These are phyloP conservation scores for Phytophthora fragariaefolia DNA, from an alignment of 352 stramenopile species.

Conservation along the genomic window DNA sequence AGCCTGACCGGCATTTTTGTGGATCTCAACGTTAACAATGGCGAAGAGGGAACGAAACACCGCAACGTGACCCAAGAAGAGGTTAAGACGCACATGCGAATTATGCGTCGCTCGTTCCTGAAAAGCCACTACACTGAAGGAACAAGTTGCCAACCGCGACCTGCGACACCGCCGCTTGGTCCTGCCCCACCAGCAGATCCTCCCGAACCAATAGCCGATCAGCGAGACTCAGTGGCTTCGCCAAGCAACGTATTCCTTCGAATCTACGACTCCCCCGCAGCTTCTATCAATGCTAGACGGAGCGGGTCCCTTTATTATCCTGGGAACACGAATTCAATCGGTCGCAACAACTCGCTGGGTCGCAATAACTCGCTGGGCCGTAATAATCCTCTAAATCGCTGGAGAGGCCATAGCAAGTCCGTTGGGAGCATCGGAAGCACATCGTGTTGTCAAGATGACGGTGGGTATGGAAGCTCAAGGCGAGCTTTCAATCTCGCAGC, in stretches of 20 bases:
- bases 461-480: constrained; percentile 35
- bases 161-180: constrained; percentile 19
- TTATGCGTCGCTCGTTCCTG: constrained; percentile 76
- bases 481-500: constrained; percentile 62
- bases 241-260: constrained; percentile 68
- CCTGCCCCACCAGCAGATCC: constrained; percentile 1
- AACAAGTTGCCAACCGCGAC: constrained; percentile 22
- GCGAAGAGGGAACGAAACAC: constrained; percentile 25
- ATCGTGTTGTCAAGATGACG: constrained; percentile 35
- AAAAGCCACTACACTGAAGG: constrained; percentile 66
- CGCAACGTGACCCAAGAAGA: constrained; percentile 45
- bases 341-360: constrained; percentile 21
- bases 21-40: constrained; percentile 64
- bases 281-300: constrained; percentile 18
- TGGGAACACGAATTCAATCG: constrained; percentile 25
- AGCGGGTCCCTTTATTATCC: constrained; percentile 12
- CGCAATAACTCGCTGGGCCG: constrained; percentile 27
- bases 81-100: constrained; percentile 73
- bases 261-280: constrained; percentile 70
- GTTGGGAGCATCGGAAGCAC: constrained; percentile 25
- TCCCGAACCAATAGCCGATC: background rate
- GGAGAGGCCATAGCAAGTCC: constrained; percentile 27
- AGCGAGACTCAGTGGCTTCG: constrained; percentile 34
- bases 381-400: constrained; percentile 15
- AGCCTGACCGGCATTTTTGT: constrained; percentile 89